phyloP scores from a whole-genome alignment of 306 rosid species.

The Calophaca sinica region DNA sequence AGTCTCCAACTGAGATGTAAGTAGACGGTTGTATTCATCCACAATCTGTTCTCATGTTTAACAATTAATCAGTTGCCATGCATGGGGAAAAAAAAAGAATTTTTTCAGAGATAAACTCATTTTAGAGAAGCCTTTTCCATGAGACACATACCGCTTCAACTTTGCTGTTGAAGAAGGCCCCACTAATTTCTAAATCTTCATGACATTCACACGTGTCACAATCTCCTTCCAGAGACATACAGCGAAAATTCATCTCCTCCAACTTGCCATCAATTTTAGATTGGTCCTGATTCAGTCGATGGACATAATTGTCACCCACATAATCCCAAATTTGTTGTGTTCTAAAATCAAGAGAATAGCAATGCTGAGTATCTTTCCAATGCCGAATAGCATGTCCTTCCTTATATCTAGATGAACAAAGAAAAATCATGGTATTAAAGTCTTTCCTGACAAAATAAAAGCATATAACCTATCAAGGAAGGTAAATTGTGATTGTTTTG shows the following conservation, averaged over 20 bases:
- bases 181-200: slow-evolving; percentile 79
- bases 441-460: slow-evolving; percentile 23
- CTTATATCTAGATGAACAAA: slow-evolving; percentile 66
- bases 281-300: slow-evolving; percentile 90
- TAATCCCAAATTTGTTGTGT: slow-evolving; percentile 98
- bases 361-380: slow-evolving; percentile 83
- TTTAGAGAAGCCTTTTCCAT: not conserved
- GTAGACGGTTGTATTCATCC: slow-evolving; percentile 89
- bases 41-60: slow-evolving; percentile 70
- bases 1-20: slow-evolving; percentile 86
- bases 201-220: slow-evolving; percentile 69
- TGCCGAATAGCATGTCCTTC: slow-evolving; percentile 96
- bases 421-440: not conserved
- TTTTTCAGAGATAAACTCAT: not conserved
- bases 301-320: slow-evolving; percentile 86
- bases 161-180: slow-evolving; percentile 86
- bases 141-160: slow-evolving; percentile 79
- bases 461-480: not conserved
- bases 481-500: slow-evolving; percentile 17
- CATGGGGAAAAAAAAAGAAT: slow-evolving; percentile 28
- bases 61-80: slow-evolving; percentile 44
- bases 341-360: slow-evolving; percentile 91
- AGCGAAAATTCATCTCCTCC: slow-evolving; percentile 60
- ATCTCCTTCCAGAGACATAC: slow-evolving; percentile 69
- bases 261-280: slow-evolving; percentile 82